Percentiles rank a stretch among this genome's conserved stretches.
phyloP scores from a whole-genome alignment of 2,329 filamentous ascomycete genomes.

The Aspergillus awamori region DNA sequence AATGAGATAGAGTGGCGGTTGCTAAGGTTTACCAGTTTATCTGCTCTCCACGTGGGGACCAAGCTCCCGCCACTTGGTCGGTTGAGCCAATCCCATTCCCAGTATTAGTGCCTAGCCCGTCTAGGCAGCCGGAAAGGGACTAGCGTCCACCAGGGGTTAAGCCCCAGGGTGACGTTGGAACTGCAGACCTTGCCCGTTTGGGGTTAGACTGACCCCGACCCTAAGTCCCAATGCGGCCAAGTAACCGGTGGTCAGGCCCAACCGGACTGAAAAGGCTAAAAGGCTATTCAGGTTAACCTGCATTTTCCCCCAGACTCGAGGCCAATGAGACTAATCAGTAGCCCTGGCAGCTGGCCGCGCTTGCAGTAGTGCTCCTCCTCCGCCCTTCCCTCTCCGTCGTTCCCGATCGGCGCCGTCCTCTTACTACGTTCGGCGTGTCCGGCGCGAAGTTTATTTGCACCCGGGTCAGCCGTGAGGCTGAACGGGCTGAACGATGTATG shows the following conservation, averaged over 20 bases:
- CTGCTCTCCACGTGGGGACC: constrained; percentile 3
- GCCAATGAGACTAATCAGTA: not conserved
- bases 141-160: constrained; percentile 2
- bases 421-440: not conserved
- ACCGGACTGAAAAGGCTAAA: not conserved
- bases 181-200: not conserved
- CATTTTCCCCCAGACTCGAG: constrained; percentile 1
- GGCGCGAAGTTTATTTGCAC: not conserved
- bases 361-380: not conserved
- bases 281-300: not conserved
- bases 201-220: not conserved
- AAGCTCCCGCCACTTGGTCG: constrained; percentile 1
- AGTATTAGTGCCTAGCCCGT: not conserved
- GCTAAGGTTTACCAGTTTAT: constrained; percentile 5
- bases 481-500: no score
- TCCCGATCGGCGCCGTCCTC: not conserved
- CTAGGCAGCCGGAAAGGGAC: not conserved
- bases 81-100: not conserved
- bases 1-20: constrained; percentile 8
- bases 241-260: not conserved
- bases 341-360: not conserved
- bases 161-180: not conserved
- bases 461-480: not conserved
- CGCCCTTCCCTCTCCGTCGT: not conserved
- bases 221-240: not conserved